A percentile compares a stretch with the other conserved stretches of the same genome.
These are phyloP conservation scores for Colletotrichum scovillei DNA, from an alignment of 2,329 filamentous ascomycete species.

Conservation along the genomic window DNA sequence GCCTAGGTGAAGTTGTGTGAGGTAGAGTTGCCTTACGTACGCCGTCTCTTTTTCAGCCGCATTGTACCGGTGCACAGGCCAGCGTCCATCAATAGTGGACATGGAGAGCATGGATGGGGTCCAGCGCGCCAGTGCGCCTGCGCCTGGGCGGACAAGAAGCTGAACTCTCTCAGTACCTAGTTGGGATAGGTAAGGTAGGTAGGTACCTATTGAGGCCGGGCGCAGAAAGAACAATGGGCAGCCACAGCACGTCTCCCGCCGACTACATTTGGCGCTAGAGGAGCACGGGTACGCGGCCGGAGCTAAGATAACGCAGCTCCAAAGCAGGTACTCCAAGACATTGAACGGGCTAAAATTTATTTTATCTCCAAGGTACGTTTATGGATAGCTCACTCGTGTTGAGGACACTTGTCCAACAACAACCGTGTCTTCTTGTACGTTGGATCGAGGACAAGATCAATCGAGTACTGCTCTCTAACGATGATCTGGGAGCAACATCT, in stretches of 20 bases:
- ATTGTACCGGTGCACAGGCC: slow-evolving; percentile 23
- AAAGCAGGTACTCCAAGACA: background rate
- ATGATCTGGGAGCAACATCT: background rate
- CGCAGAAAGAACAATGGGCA: slow-evolving; percentile 5
- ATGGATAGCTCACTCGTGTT: background rate
- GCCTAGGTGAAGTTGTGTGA: background rate
- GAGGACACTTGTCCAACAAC: slow-evolving; percentile 1
- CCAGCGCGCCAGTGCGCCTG: background rate
- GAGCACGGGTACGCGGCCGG: slow-evolving; percentile 1
- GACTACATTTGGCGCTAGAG: background rate
- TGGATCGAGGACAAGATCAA: background rate
- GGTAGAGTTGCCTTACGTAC: slow-evolving; percentile 7
- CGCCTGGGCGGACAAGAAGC: background rate
- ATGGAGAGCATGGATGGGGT: background rate
- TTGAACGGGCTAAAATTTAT: background rate
- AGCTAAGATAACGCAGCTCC: background rate
- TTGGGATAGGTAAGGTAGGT: too few species aligned
- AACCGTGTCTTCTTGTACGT: background rate
- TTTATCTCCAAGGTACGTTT: background rate
- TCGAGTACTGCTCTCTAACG: background rate
- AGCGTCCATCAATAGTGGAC: slow-evolving; percentile 7
- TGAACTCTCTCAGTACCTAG: background rate
- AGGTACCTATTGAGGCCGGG: background rate
- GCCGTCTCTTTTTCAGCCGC: slow-evolving; percentile 13
- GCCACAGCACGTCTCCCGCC: slow-evolving; percentile 20